Evolutionary conservation across 2,329 filamentous ascomycete genomes (phyloP).

Genomic region (Arthrocladium fulminans): DNA sequence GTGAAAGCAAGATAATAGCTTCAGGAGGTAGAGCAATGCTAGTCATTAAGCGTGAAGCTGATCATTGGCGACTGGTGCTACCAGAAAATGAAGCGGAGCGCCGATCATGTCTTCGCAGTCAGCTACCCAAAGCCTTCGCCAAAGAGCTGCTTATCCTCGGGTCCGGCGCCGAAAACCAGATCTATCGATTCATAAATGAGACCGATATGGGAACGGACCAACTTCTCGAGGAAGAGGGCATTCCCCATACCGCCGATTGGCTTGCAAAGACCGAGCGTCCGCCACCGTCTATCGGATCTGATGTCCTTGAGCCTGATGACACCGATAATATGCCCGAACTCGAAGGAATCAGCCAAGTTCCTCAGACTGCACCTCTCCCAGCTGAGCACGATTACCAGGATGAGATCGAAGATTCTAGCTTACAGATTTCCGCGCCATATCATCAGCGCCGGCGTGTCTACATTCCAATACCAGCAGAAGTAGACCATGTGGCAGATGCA

Average conservation of each 20-base stretch:
- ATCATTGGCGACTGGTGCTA: slow-evolving; percentile 9
- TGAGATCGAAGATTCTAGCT: neutral
- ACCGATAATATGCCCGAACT: too few species aligned
- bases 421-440: neutral
- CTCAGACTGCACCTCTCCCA: too few species aligned
- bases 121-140: slow-evolving; percentile 11
- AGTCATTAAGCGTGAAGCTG: slow-evolving; percentile 4
- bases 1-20: slow-evolving; percentile 5
- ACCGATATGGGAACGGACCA: slow-evolving; percentile 13
- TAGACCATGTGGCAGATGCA: slow-evolving; percentile 11
- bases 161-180: slow-evolving; percentile 12
- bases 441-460: slow-evolving; percentile 2
- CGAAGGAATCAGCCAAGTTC: too few species aligned
- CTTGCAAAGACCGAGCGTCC: slow-evolving; percentile 12
- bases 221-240: slow-evolving; percentile 13
- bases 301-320: neutral
- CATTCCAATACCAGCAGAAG: slow-evolving; percentile 7
- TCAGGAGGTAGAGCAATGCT: slow-evolving; percentile 4
- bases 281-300: neutral
- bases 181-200: slow-evolving; percentile 17
- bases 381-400: neutral
- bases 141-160: slow-evolving; percentile 10
- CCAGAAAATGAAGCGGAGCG: slow-evolving; percentile 6
- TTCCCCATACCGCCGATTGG: slow-evolving; percentile 12
- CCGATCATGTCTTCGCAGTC: slow-evolving; percentile 8